Percentiles rank a stretch among this genome's conserved stretches.
Conservation (phyloP, 2,329 filamentous ascomycete genomes). For the Elsinoe necatrix region DNA sequence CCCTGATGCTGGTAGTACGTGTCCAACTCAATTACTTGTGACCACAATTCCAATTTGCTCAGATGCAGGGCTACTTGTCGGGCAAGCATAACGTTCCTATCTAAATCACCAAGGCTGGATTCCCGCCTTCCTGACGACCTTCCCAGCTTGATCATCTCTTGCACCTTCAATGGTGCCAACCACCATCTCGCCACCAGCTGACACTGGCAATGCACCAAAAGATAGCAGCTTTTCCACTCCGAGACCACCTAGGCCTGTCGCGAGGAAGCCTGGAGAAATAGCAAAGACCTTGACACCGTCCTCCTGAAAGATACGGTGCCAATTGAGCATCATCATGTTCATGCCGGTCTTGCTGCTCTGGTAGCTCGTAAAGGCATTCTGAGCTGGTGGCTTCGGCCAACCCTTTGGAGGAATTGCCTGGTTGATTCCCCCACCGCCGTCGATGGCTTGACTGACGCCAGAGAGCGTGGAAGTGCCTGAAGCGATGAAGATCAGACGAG, state of each 20-base stretch:
- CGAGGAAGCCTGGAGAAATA: slow-evolving; percentile 41
- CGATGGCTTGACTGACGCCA: slow-evolving; percentile 25
- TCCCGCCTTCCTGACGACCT: slow-evolving; percentile 29
- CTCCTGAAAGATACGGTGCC: slow-evolving; percentile 33
- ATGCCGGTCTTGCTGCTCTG: slow-evolving; percentile 38
- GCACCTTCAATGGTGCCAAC: slow-evolving; percentile 34
- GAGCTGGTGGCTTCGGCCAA: slow-evolving; percentile 38
- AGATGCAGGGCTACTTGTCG: not conserved
- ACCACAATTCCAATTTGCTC: too few relatives aligned
- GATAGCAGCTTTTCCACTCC: slow-evolving; percentile 26
- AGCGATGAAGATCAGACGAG: slow-evolving; percentile 34
- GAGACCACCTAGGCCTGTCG: slow-evolving; percentile 35
- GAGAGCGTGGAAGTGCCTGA: slow-evolving; percentile 36
- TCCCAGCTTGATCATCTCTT: slow-evolving; percentile 33
- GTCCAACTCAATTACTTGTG: too few relatives aligned
- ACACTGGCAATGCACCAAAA: slow-evolving; percentile 33
- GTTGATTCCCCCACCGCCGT: slow-evolving; percentile 20
- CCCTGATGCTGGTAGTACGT: too few relatives aligned
- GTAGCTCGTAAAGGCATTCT: slow-evolving; percentile 30
- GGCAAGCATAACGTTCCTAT: not conserved
- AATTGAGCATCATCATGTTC: slow-evolving; percentile 45
- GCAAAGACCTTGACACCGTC: slow-evolving; percentile 43
- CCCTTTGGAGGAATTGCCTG: slow-evolving; percentile 29
- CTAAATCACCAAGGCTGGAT: slow-evolving; percentile 33
- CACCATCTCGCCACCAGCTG: slow-evolving; percentile 32